A percentile compares a stretch with the other conserved stretches of the same genome.
These are phyloP conservation scores for Claviceps fusiformis DNA, from an alignment of 2,329 filamentous ascomycete species.

Conservation along the genomic window DNA sequence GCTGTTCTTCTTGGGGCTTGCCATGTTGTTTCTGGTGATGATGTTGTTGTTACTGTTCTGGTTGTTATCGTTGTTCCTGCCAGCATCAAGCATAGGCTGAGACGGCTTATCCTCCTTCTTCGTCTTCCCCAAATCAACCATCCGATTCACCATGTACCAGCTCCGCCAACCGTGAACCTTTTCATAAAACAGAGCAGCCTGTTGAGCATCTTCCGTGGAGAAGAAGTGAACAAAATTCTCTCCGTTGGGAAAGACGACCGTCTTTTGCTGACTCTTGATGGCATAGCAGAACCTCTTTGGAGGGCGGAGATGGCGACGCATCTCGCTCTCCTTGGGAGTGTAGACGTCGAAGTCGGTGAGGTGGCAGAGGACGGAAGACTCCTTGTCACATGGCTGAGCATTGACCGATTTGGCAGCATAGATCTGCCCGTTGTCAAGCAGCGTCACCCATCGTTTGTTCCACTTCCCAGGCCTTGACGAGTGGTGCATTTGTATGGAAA, in stretches of 20 bases:
- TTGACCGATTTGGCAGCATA: slow-evolving; percentile 55
- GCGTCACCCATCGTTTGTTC: slow-evolving; percentile 69
- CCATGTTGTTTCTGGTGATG: background rate
- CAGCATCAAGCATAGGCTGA: slow-evolving; percentile 5
- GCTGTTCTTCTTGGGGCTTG: slow-evolving; percentile 1
- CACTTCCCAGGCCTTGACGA: slow-evolving; percentile 74
- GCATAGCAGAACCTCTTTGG: slow-evolving; percentile 80
- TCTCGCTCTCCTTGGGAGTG: slow-evolving; percentile 53
- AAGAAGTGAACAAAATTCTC: slow-evolving; percentile 91
- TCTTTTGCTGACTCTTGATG: slow-evolving; percentile 85
- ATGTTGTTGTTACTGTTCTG: background rate
- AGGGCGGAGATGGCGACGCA: slow-evolving; percentile 59
- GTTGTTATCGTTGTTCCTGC: background rate
- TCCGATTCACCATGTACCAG: slow-evolving; percentile 74
- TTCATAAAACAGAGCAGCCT: slow-evolving; percentile 56
- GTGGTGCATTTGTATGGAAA: slow-evolving; percentile 62
- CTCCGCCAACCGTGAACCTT: slow-evolving; percentile 73
- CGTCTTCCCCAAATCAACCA: slow-evolving; percentile 34
- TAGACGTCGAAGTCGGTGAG: slow-evolving; percentile 91
- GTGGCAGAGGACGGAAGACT: slow-evolving; percentile 61
- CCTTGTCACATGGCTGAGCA: slow-evolving; percentile 48
- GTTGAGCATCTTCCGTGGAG: slow-evolving; percentile 55
- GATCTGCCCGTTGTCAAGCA: slow-evolving; percentile 62
- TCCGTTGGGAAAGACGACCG: slow-evolving; percentile 65
- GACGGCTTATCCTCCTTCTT: slow-evolving; percentile 15